These are phyloP conservation scores for Suillus decipiens DNA, from an alignment of 768 basidiomycete genomes.

Conservation along the genomic window DNA sequence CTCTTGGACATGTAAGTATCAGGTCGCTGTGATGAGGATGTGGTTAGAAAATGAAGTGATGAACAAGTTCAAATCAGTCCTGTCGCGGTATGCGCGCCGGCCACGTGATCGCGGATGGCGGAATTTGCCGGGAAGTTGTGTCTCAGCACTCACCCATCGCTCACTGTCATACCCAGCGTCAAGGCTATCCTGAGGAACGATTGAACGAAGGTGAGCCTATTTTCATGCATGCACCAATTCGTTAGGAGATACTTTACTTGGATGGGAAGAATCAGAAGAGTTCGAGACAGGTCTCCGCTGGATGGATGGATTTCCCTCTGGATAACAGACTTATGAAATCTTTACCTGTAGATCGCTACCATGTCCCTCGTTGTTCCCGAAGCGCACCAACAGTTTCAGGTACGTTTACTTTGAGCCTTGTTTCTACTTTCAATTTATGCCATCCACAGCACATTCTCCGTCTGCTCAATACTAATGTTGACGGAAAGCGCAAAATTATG, in stretches of 20 bases:
- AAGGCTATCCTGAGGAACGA: constrained; percentile 20
- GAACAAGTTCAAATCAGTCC: constrained; percentile 9
- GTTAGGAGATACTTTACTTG: not conserved
- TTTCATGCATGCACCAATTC: constrained; percentile 4
- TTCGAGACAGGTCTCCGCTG: constrained; percentile 13
- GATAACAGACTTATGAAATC: not conserved
- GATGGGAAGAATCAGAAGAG: not conserved
- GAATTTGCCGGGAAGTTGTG: constrained; percentile 23
- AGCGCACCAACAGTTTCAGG: constrained; percentile 94
- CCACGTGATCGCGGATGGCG: constrained; percentile 28
- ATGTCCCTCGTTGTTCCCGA: constrained; percentile 99
- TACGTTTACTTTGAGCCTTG: constrained; percentile 32
- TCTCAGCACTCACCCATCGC: constrained; percentile 19
- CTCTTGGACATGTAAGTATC: constrained; percentile 30
- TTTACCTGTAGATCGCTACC: constrained; percentile 21
- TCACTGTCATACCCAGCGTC: constrained; percentile 17
- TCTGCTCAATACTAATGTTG: constrained; percentile 99
- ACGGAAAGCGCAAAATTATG: constrained; percentile 99
- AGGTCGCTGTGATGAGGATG: constrained; percentile 1
- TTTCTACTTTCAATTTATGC: not conserved
- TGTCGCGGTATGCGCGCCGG: constrained; percentile 13
- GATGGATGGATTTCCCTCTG: constrained; percentile 19
- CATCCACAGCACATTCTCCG: constrained; percentile 89
- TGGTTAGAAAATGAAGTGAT: constrained; percentile 1
- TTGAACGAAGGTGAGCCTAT: constrained; percentile 29